phyloP scores from a whole-genome alignment of 768 basidiomycete genomes.

The Leccinum incarnatum region DNA sequence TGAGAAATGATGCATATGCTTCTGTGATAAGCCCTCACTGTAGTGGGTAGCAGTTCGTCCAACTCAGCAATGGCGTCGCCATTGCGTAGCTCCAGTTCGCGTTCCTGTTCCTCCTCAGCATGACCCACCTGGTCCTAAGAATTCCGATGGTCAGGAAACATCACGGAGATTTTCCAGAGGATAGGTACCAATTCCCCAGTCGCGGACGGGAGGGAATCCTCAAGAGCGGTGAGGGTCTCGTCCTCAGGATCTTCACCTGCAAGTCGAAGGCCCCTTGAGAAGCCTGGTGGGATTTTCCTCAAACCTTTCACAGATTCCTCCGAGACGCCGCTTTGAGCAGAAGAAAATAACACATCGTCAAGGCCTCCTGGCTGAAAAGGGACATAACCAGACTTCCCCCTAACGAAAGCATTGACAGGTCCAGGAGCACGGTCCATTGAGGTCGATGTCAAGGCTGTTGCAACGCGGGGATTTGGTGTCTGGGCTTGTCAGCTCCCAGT shows the following conservation, averaged over 20 bases:
- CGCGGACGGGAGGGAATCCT: conserved; percentile 15
- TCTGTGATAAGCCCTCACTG: conserved; percentile 32
- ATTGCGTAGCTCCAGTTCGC: conserved; percentile 17
- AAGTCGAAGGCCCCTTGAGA: conserved; percentile 75
- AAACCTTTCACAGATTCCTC: conserved; percentile 45
- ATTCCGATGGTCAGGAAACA: conserved; percentile 26
- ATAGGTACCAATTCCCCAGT: conserved; percentile 17
- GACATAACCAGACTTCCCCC: conserved; percentile 90
- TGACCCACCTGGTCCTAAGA: conserved; percentile 20
- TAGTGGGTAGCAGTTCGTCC: conserved; percentile 74
- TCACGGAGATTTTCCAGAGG: conserved; percentile 3
- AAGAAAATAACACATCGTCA: conserved; percentile 52
- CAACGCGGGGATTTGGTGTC: conserved; percentile 52
- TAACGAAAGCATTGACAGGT: conserved; percentile 75
- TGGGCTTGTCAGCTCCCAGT: conserved; percentile 27
- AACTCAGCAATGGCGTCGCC: conserved; percentile 47
- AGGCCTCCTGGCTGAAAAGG: conserved; percentile 96
- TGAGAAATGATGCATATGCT: conserved; percentile 2
- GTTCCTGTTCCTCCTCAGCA: conserved; percentile 21
- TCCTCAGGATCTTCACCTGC: conserved; percentile 54
- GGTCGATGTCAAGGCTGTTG: conserved; percentile 79
- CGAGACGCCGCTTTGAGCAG: conserved; percentile 27
- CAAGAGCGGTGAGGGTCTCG: conserved; percentile 36
- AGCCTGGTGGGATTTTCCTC: conserved; percentile 77
- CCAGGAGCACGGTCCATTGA: conserved; percentile 84